Evolutionary conservation across 2,329 filamentous ascomycete species (phyloP), one percentile per base, ranked within the genome.

Genomic region (Aspergillus tamarii): DNA sequence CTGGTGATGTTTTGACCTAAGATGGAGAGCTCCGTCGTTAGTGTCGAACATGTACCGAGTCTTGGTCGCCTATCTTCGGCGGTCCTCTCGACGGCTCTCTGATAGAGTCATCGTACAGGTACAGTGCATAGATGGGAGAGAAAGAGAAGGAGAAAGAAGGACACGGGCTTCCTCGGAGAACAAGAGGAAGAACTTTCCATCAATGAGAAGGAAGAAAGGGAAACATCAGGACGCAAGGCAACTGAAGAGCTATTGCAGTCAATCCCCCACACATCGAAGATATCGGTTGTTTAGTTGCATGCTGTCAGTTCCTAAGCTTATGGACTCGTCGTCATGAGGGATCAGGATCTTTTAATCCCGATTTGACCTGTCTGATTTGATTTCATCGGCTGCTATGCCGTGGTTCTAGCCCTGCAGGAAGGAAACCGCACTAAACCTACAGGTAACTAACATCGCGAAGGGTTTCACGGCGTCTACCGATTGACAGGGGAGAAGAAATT

Each of bases 291-390:
- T 50, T 52, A 32, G 48, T 39, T 36, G 32, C 52, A 39, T 55
- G 52, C 52, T 55, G 52, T 55, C 52, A 39, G 32, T 55, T 16
- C 32, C 36, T 26, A 26, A 36, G 52, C 23, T 39, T 39, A 14
- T 54, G 50, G 30, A 54, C 30, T 36, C 28, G 50, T 54, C 50
- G n/a, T 54, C 32, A 39, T 14, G 52, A 39, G n/a, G 32, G 36
- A 52, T 26, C 48, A 32, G 48, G 48, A 26, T 53, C 26, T 32
- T 32, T 53, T 19, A 26, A 50, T 52, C 30, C 39, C 34, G 30
- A 52, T 32, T 30, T 54, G 58, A 60, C 46, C 58, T 60, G 41
- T 60, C 58, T 45, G 43, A 53, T 60, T 54, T 26, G 53, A 32
- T 54, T 45, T 52, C 39, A 11, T 39, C 52, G 6, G 30, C 11